Evolutionary conservation across 495 filamentous ascomycete species (phyloP).

Genomic region (Neurospora tetrasperma): DNA sequence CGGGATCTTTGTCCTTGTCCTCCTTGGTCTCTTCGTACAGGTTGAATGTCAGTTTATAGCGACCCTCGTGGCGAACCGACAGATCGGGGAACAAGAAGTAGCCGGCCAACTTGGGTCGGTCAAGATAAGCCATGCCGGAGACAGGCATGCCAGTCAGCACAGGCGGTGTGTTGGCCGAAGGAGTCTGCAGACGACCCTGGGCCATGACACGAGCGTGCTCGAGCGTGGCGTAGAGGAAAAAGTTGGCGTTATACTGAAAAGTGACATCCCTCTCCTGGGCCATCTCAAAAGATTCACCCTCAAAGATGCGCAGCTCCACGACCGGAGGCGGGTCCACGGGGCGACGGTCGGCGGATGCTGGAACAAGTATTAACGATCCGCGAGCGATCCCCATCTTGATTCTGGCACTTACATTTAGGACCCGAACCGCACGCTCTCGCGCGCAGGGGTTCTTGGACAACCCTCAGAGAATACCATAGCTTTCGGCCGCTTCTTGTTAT

Average conservation of each 20-base stretch:
- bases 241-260: constrained; percentile 89
- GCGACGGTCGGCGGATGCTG: constrained; percentile 89
- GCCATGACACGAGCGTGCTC: constrained; percentile 81
- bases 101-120: constrained; percentile 80
- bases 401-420: constrained; percentile 66
- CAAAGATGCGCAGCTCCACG: constrained; percentile 81
- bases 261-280: constrained; percentile 73
- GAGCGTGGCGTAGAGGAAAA: constrained; percentile 92
- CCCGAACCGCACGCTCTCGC: constrained; percentile 95
- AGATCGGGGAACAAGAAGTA: constrained; percentile 98
- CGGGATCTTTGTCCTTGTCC: constrained; percentile 38
- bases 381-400: constrained; percentile 1
- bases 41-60: constrained; percentile 80
- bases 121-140: constrained; percentile 92
- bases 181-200: constrained; percentile 60
- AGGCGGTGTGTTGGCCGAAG: constrained; percentile 56
- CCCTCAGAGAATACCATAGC: constrained; percentile 71
- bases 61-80: constrained; percentile 91
- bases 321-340: constrained; percentile 96
- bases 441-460: constrained; percentile 90
- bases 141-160: constrained; percentile 93
- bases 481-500: constrained; percentile 69
- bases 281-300: constrained; percentile 50
- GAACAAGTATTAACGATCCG: constrained; percentile 7
- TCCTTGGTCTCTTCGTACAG: constrained; percentile 90